phyloP scores from a whole-genome alignment of 2,329 filamentous ascomycete genomes.

The Cytospora piceicola region DNA sequence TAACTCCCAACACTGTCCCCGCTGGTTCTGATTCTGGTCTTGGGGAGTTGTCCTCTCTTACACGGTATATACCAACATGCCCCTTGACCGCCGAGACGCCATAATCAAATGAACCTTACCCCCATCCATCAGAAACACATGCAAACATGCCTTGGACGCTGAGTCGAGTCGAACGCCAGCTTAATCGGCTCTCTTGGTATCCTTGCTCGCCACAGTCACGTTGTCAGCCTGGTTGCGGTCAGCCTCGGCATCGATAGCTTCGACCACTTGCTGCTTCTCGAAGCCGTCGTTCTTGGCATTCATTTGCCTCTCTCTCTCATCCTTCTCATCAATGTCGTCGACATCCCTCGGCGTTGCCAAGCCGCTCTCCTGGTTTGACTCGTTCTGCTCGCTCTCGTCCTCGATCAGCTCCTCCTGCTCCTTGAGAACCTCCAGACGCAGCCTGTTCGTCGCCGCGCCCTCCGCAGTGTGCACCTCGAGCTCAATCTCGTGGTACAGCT shows the following conservation, averaged over 20 bases:
- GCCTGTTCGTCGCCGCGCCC: slow-evolving; percentile 97
- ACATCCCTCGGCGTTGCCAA: slow-evolving; percentile 79
- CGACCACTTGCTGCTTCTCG: slow-evolving; percentile 54
- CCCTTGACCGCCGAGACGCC: slow-evolving; percentile 2
- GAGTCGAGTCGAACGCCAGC: background rate
- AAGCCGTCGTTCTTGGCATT: slow-evolving; percentile 47
- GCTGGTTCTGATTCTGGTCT: slow-evolving; percentile 4
- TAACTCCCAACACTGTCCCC: background rate
- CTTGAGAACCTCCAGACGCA: slow-evolving; percentile 95
- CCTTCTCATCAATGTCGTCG: slow-evolving; percentile 94
- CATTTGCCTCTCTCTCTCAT: slow-evolving; percentile 64
- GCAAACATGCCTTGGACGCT: background rate
- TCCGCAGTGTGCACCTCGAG: slow-evolving; percentile 97
- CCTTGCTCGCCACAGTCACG: slow-evolving; percentile 36
- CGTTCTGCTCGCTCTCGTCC: slow-evolving; percentile 92
- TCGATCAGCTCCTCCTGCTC: slow-evolving; percentile 98
- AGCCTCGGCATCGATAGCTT: slow-evolving; percentile 60
- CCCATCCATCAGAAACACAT: background rate
- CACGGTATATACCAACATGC: slow-evolving; percentile 7
- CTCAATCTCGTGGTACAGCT: slow-evolving; percentile 99
- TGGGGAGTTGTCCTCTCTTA: background rate
- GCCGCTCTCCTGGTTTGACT: slow-evolving; percentile 76
- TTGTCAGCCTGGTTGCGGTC: slow-evolving; percentile 51
- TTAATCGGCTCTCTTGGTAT: slow-evolving; percentile 46
- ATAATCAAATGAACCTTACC: slow-evolving; percentile 5